A percentile compares a stretch with the other conserved stretches of the same genome.
phyloP scores from a whole-genome alignment of 2,329 filamentous ascomycete species.

The Aspergillus fijiensis region DNA sequence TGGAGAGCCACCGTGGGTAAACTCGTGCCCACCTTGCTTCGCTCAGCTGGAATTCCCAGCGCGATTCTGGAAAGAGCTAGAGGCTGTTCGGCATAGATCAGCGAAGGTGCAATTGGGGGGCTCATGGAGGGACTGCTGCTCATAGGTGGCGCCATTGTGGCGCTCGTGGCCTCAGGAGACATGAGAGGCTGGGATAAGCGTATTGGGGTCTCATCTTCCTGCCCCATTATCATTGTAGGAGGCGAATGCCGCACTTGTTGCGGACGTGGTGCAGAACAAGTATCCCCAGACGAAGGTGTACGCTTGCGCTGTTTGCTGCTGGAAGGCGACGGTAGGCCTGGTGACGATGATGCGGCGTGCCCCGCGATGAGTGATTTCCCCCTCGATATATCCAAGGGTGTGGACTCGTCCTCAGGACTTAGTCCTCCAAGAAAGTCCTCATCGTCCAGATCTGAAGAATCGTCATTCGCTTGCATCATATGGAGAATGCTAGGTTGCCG shows the following conservation, averaged over 20 bases:
- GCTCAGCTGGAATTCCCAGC: neutral
- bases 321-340: constrained; percentile 27
- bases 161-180: constrained; percentile 30
- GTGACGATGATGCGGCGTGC: constrained; percentile 22
- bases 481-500: constrained; percentile 48
- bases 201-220: neutral
- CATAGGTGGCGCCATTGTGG: constrained; percentile 39
- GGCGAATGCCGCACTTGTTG: constrained; percentile 21
- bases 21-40: constrained; percentile 16
- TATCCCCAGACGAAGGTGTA: constrained; percentile 30
- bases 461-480: constrained; percentile 45
- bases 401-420: constrained; percentile 47
- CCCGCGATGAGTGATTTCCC: constrained; percentile 31
- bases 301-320: constrained; percentile 38
- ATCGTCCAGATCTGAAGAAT: constrained; percentile 37
- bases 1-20: constrained; percentile 40
- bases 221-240: constrained; percentile 10
- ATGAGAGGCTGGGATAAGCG: constrained; percentile 10
- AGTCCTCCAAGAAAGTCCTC: constrained; percentile 46
- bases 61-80: constrained; percentile 2
- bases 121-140: constrained; percentile 34
- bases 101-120: constrained; percentile 18
- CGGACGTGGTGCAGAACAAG: constrained; percentile 30
- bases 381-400: constrained; percentile 40
- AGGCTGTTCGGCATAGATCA: neutral